Evolutionary conservation across 345 rosid genomes (phyloP).

Genomic region (Salix suchowensis): DNA sequence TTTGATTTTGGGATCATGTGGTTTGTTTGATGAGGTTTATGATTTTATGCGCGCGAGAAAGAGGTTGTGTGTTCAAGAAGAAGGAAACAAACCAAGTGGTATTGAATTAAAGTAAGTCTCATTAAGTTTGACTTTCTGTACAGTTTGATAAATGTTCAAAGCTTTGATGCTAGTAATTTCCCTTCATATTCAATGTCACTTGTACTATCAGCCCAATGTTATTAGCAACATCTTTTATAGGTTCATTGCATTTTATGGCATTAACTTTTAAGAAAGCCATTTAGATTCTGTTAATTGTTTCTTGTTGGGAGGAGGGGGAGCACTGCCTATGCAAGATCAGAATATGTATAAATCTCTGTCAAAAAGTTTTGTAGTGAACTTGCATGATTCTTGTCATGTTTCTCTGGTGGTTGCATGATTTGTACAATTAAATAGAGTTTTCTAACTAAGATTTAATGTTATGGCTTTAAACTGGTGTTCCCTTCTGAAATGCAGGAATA

Average conservation of each 20-base stretch:
- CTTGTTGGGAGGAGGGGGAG: not conserved
- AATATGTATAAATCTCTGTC: too few relatives aligned
- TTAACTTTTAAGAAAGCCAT: not conserved
- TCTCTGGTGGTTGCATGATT: conserved; percentile 1
- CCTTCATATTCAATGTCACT: not conserved
- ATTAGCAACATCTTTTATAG: not conserved
- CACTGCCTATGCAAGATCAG: too few relatives aligned
- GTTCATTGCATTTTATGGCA: not conserved
- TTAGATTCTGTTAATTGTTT: not conserved
- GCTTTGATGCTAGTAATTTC: not conserved
- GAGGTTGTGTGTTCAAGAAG: conserved; percentile 39
- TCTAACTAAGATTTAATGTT: not conserved
- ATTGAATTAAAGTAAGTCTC: conserved; percentile 60
- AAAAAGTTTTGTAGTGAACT: not conserved
- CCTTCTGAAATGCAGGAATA: conserved; percentile 47
- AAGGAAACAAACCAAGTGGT: conserved; percentile 28
- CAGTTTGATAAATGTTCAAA: not conserved
- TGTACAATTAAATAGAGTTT: not conserved
- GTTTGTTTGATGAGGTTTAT: conserved; percentile 61
- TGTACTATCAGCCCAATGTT: not conserved
- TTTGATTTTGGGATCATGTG: conserved; percentile 56
- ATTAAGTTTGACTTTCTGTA: not conserved
- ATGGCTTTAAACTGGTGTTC: not conserved
- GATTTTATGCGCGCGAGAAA: conserved; percentile 59
- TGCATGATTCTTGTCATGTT: not conserved